phyloP scores from a whole-genome alignment of 2,329 filamentous ascomycete genomes.

The Fusarium tricinctum region DNA sequence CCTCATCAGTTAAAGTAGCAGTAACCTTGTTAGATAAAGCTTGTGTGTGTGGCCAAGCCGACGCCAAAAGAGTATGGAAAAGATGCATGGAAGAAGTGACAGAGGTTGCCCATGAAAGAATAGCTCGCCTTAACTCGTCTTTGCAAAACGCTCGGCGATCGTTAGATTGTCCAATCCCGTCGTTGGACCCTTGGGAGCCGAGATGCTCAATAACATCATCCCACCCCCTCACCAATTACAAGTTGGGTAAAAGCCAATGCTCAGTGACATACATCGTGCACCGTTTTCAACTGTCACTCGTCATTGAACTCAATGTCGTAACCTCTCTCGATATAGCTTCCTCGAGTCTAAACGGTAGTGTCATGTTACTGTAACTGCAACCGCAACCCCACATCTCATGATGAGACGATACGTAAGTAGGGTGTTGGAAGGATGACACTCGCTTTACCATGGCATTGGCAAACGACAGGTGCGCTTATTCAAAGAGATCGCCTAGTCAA shows the following conservation, averaged over 20 bases:
- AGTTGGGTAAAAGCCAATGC: slow-evolving; percentile 29
- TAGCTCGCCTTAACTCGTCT: slow-evolving; percentile 8
- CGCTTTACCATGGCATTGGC: slow-evolving; percentile 1
- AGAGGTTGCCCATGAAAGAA: slow-evolving; percentile 9
- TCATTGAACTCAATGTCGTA: slow-evolving; percentile 16
- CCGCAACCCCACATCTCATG: slow-evolving; percentile 18
- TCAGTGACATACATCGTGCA: slow-evolving; percentile 36
- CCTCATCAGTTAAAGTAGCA: slow-evolving; percentile 20
- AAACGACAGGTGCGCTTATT: slow-evolving; percentile 36
- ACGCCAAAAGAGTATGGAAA: slow-evolving; percentile 27
- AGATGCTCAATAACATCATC: slow-evolving; percentile 37
- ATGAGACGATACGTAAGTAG: slow-evolving; percentile 14
- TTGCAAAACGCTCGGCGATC: slow-evolving; percentile 12
- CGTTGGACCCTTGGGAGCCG: background rate
- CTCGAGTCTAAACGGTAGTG: slow-evolving; percentile 12
- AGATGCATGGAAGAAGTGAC: slow-evolving; percentile 34
- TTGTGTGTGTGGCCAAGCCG: slow-evolving; percentile 37
- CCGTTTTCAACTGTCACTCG: slow-evolving; percentile 31
- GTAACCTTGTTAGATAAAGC: slow-evolving; percentile 41
- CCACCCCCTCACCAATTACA: slow-evolving; percentile 19
- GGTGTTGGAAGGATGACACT: background rate
- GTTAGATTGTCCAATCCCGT: slow-evolving; percentile 33
- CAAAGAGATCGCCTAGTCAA: slow-evolving; percentile 5
- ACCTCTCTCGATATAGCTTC: slow-evolving; percentile 25
- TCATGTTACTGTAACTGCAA: slow-evolving; percentile 13